Evolutionary conservation across 768 basidiomycete genomes (phyloP).

Genomic region (Phanerodontia chrysosporium): DNA sequence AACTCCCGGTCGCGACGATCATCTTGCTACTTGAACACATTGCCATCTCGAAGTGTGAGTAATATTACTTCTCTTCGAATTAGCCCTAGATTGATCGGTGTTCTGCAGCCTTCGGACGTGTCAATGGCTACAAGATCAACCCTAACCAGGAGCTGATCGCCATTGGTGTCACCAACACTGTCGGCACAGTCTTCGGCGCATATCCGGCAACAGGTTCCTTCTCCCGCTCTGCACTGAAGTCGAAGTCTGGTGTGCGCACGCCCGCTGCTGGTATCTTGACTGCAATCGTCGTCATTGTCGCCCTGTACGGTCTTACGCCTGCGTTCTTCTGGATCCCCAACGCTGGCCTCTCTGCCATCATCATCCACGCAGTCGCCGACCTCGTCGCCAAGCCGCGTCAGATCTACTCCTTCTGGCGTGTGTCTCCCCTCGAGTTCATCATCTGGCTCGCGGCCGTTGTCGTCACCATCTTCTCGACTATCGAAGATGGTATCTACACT

Average conservation of each 20-base stretch:
- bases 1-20: constrained; percentile 83
- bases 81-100: neutral
- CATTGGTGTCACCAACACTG: constrained; percentile 93
- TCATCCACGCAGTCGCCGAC: constrained; percentile 89
- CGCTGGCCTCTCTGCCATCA: constrained; percentile 84
- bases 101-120: constrained; percentile 76
- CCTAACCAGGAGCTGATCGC: constrained; percentile 95
- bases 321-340: constrained; percentile 90
- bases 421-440: constrained; percentile 88
- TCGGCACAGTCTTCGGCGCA: constrained; percentile 85
- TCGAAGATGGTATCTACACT: constrained; percentile 90
- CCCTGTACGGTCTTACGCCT: constrained; percentile 89
- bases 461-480: constrained; percentile 87
- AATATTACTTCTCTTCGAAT: neutral
- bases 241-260: constrained; percentile 90
- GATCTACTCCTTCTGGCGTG: constrained; percentile 89
- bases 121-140: constrained; percentile 92
- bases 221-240: constrained; percentile 94
- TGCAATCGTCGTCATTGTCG: constrained; percentile 85
- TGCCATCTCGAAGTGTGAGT: constrained; percentile 88
- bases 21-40: constrained; percentile 94
- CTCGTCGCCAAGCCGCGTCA: constrained; percentile 82
- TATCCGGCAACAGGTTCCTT: constrained; percentile 98
- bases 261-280: constrained; percentile 85
- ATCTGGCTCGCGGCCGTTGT: constrained; percentile 87